Base-by-base conservation (phyloP, 805 yeast genomes). In the Jamesozyma lodderae region DNA sequence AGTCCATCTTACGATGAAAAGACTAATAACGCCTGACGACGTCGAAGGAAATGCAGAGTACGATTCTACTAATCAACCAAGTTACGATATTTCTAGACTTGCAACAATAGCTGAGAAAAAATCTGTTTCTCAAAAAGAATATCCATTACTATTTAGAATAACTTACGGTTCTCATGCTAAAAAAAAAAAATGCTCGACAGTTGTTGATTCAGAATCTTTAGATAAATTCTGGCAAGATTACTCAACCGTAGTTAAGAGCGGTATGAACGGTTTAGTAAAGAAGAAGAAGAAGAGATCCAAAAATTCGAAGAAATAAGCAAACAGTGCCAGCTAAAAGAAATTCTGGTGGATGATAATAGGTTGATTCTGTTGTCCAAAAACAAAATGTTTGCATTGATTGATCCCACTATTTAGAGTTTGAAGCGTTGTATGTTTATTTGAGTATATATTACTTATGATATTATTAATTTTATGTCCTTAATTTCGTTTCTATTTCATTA, bases 171-270 rank as follows among this genome's bases (percentile, higher is more conserved):
- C 56, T 4, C 48, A 47, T 16, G 41, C 45, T 2, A 38, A 64
- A 41, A 76, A 76, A 49, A 52, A 59, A n/a, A 83, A 83, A 52
- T 57, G 80, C 23, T 75, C 87, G 20, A 87, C 96, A 0, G 73
- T 79, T 10, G 87, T 88, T 6, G 72, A 72, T 20, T 65, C 77
- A 1, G 72, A 67, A 1, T 62, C 72, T 3, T 64, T 88, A 46
- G 84, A 79, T 45, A 57, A 65, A 42, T 88, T 88, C 57, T 88
- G 96, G 96, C 57, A 60, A 31, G 77, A 76, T 19, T 88, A 87
- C 60, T 63, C 84, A 1, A 76, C 75, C 31, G 73, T 73, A 0
- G 67, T 87, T 40, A 87, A 84, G 55, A 55, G 67, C 17, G 88
- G 92, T 4, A 75, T 83, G 59, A 64, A 65, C 3, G 95, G 95